Conservation (phyloP, 257 asterid species). For the Penstemon davidsonii region DNA sequence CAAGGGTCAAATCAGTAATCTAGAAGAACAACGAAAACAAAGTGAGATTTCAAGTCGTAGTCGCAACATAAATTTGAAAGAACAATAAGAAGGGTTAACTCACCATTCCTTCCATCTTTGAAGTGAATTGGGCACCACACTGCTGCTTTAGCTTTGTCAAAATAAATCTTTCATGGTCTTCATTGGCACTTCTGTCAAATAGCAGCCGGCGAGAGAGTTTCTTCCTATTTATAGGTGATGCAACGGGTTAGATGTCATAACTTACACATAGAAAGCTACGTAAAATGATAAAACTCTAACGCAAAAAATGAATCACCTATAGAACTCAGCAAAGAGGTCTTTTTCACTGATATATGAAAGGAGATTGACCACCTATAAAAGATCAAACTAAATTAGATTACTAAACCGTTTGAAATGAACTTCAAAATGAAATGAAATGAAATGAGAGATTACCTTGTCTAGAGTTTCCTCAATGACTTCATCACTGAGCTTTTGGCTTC, state of each 20-base stretch:
- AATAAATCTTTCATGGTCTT: slow-evolving; percentile 52
- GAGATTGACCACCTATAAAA: slow-evolving; percentile 45
- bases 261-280: background rate
- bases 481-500: slow-evolving; percentile 48
- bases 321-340: slow-evolving; percentile 59
- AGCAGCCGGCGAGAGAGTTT: slow-evolving; percentile 59
- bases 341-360: slow-evolving; percentile 53
- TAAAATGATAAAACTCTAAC: slow-evolving; percentile 13
- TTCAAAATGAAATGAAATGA: background rate
- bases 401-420: background rate
- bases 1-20: slow-evolving; percentile 57
- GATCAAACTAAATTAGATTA: background rate
- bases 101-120: slow-evolving; percentile 75
- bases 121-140: slow-evolving; percentile 58
- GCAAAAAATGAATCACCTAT: slow-evolving; percentile 32
- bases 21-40: slow-evolving; percentile 11
- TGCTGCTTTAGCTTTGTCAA: slow-evolving; percentile 55
- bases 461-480: slow-evolving; percentile 54
- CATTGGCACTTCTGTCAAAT: slow-evolving; percentile 48
- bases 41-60: background rate
- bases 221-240: slow-evolving; percentile 38
- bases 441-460: slow-evolving; percentile 41
- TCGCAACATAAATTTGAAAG: background rate
- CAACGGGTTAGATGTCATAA: background rate
- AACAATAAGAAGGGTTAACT: slow-evolving; percentile 10